Evolutionary conservation across 805 yeast genomes (phyloP).

Genomic region (Maudiozyma serrabonitensis): DNA sequence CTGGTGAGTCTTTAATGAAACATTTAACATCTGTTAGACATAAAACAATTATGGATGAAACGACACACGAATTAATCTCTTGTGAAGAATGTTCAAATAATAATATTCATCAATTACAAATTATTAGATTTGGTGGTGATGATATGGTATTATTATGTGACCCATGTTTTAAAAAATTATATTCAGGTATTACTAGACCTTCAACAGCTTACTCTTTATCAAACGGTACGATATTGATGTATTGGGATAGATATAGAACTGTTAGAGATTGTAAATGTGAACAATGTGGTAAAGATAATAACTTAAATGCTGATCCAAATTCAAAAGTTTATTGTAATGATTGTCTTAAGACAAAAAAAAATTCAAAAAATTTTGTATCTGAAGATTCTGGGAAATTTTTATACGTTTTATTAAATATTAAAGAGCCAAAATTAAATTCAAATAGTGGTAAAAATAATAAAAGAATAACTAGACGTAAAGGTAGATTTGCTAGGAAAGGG

Average conservation of each 20-base stretch:
- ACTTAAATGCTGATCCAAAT: conserved; percentile 30
- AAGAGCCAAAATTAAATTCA: conserved; percentile 23
- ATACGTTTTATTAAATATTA: conserved; percentile 39
- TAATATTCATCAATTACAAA: conserved; percentile 43
- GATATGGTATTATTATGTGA: conserved; percentile 45
- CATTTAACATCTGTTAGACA: conserved; percentile 48
- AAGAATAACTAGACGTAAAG: conserved; percentile 30
- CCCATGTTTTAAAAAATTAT: conserved; percentile 34
- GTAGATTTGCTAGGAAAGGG: conserved; percentile 5
- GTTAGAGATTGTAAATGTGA: conserved; percentile 44
- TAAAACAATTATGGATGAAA: conserved; percentile 33
- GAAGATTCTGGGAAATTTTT: conserved; percentile 41
- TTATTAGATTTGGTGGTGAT: conserved; percentile 45
- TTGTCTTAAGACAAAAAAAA: conserved; percentile 30
- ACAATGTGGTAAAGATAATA: conserved; percentile 34
- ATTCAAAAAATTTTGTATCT: conserved; percentile 27
- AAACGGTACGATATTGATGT: conserved; percentile 47
- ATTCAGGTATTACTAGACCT: conserved; percentile 31
- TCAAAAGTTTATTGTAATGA: conserved; percentile 33
- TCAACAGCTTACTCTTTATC: conserved; percentile 38
- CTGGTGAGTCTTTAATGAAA: conserved; percentile 37
- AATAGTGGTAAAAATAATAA: conserved; percentile 7
- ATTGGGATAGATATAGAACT: conserved; percentile 37
- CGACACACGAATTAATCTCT: conserved; percentile 34
- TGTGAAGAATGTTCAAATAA: conserved; percentile 50